Evolutionary conservation across 495 filamentous ascomycete genomes (phyloP).

Genomic region (Hyaloscypha variabilis): DNA sequence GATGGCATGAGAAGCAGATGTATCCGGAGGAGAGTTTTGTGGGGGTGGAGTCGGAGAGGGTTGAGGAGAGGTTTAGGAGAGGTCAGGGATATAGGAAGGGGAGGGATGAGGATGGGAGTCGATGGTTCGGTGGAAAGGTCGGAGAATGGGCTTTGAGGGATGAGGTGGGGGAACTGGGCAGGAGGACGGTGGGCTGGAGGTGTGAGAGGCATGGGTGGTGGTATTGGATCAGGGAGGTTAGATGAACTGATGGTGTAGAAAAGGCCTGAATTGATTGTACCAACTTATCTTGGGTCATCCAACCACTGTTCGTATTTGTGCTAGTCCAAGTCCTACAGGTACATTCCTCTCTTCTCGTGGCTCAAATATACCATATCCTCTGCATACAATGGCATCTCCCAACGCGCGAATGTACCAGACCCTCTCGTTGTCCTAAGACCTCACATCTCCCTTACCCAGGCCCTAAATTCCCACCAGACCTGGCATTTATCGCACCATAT

Average conservation of each 20-base stretch:
- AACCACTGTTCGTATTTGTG: too few relatives aligned
- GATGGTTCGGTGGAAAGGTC: neutral
- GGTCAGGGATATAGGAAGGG: neutral
- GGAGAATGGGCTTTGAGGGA: neutral
- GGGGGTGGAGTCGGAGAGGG: neutral
- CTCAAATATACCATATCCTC: too few relatives aligned
- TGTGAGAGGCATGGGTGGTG: neutral
- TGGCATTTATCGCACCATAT: neutral
- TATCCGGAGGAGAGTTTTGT: conserved; percentile 1
- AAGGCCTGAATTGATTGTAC: too few relatives aligned
- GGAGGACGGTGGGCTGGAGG: neutral
- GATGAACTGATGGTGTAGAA: neutral
- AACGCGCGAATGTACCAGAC: too few relatives aligned
- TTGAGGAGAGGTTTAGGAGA: neutral
- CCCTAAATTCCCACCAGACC: neutral
- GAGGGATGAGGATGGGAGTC: neutral
- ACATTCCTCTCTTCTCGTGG: too few relatives aligned
- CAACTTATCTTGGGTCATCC: too few relatives aligned
- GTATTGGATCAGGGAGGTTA: neutral
- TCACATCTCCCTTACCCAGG: conserved; percentile 2
- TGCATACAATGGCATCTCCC: too few relatives aligned
- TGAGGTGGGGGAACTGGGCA: neutral
- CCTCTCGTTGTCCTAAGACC: neutral
- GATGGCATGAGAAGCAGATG: neutral
- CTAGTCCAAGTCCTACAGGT: too few relatives aligned